Evolutionary conservation across 108 stramenopile species (phyloP).

Genomic region (Cyclotella choctawhatcheeana): DNA sequence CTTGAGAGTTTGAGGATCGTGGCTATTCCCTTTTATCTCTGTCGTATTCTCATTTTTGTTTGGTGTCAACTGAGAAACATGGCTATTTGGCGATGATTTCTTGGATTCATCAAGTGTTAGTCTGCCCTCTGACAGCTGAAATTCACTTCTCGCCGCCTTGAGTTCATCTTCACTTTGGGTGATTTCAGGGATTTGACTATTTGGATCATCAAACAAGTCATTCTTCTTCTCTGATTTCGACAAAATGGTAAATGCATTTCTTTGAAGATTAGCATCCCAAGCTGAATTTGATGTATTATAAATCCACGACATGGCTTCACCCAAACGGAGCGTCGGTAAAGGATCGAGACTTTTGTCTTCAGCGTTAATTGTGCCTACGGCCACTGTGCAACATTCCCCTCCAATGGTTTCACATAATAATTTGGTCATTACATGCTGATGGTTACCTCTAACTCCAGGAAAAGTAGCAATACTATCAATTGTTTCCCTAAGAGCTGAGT

Average conservation of each 20-base stretch:
- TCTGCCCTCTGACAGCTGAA: not conserved
- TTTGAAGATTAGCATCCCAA: not conserved
- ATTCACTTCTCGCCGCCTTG: not conserved
- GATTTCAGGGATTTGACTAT: not conserved
- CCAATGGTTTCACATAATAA: constrained; percentile 15
- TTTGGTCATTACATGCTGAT: constrained; percentile 13
- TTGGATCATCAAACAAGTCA: constrained; percentile 2
- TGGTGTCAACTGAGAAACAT: too few species aligned
- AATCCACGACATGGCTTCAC: constrained; percentile 25
- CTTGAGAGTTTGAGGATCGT: too few species aligned
- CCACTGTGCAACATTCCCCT: constrained; percentile 22
- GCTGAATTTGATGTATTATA: constrained; percentile 14
- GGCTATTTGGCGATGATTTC: too few species aligned
- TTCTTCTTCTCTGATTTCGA: not conserved
- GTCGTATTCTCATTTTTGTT: too few species aligned
- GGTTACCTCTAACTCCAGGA: not conserved
- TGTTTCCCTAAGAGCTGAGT: constrained; percentile 8
- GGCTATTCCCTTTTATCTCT: too few species aligned
- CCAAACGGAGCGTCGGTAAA: constrained; percentile 27
- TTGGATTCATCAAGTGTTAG: too few species aligned
- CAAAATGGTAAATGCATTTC: too few species aligned
- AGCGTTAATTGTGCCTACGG: constrained; percentile 10
- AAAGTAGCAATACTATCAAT: constrained; percentile 15
- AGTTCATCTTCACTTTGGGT: not conserved
- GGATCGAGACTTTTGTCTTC: not conserved